Evolutionary conservation across 2,329 filamentous ascomycete species (phyloP).

Genomic region (Blastomyces parvus): DNA sequence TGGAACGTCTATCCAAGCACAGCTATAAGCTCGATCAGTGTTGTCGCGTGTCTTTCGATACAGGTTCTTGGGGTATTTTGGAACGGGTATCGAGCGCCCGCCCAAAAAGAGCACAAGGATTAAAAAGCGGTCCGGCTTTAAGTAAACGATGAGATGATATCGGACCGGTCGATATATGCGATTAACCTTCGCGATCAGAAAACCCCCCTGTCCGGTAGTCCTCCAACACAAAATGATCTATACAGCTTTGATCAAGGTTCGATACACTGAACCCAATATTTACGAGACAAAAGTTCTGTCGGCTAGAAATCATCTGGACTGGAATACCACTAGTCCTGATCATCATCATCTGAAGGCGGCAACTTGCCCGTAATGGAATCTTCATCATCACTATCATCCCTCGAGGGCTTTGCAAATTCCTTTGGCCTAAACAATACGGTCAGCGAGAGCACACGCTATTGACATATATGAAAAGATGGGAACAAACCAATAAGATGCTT

Average conservation of each 20-base stretch:
- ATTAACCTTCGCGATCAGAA: not conserved
- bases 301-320: not conserved
- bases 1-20: slow-evolving; percentile 94
- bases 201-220: not conserved
- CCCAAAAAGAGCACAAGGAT: not conserved
- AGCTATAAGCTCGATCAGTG: slow-evolving; percentile 51
- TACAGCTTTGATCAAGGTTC: not conserved
- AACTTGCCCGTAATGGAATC: slow-evolving; percentile 75
- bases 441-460: not conserved
- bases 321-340: slow-evolving; percentile 1
- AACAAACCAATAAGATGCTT: slow-evolving; percentile 71
- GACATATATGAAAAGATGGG: not conserved
- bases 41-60: slow-evolving; percentile 59
- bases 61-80: slow-evolving; percentile 56
- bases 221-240: not conserved
- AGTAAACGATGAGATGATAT: not conserved
- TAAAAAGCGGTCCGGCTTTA: slow-evolving; percentile 4
- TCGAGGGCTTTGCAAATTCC: slow-evolving; percentile 61
- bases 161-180: not conserved
- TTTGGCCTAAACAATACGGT: slow-evolving; percentile 53
- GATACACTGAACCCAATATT: not conserved
- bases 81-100: slow-evolving; percentile 25
- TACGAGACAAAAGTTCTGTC: not conserved
- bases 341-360: slow-evolving; percentile 72
- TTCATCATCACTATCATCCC: slow-evolving; percentile 62